Percentiles rank a stretch among this genome's conserved stretches.
Conservation (phyloP, 345 rosid species). For the Rhodamnia argentea region DNA sequence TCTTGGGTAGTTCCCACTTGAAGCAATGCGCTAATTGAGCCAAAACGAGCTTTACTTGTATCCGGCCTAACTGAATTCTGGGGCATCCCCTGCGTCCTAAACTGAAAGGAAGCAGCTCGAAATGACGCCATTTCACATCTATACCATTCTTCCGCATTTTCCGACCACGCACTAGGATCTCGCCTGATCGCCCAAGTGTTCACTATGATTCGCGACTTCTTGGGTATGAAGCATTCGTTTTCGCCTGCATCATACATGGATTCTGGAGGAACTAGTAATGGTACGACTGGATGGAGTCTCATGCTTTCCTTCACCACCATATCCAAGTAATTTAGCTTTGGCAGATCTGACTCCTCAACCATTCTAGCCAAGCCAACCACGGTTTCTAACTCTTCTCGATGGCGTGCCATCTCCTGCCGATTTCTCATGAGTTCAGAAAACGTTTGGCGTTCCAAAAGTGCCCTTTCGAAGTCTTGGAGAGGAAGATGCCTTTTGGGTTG, state of each 20-base stretch:
- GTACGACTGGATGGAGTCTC: neutral
- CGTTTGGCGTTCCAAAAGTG: no score
- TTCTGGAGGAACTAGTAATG: neutral
- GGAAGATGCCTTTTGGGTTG: no score
- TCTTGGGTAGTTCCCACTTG: neutral
- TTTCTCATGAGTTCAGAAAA: constrained; percentile 9
- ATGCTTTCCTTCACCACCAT: constrained; percentile 9
- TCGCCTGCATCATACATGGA: neutral
- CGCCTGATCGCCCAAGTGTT: neutral
- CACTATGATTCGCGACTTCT: neutral
- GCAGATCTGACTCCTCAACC: constrained; percentile 6
- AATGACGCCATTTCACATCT: neutral
- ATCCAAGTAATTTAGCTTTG: neutral
- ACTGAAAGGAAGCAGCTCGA: neutral
- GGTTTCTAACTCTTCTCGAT: constrained; percentile 8
- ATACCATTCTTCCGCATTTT: neutral
- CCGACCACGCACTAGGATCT: neutral
- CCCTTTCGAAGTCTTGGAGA: constrained; percentile 1
- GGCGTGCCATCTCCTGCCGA: constrained; percentile 4
- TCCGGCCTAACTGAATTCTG: neutral
- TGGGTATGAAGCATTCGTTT: neutral
- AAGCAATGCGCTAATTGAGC: neutral
- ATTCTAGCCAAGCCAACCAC: constrained; percentile 10
- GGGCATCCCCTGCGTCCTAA: neutral
- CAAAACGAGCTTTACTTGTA: neutral